These are phyloP conservation scores for Pyracantha coccinea DNA, from an alignment of 331 rosid genomes.

Conservation along the genomic window DNA sequence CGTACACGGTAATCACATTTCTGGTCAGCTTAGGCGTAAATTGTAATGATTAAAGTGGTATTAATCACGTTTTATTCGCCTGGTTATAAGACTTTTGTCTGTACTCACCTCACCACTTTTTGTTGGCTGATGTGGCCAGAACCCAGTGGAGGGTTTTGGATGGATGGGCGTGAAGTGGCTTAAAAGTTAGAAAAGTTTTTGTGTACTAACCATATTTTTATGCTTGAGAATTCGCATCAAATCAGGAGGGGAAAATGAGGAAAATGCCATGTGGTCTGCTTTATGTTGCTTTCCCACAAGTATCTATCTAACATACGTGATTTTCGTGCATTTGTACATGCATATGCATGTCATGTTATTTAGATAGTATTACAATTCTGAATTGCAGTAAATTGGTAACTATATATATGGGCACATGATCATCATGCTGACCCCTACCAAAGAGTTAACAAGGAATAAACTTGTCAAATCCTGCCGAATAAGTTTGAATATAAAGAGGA, in stretches of 20 bases:
- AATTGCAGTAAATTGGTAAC: not conserved
- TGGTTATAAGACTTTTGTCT: not conserved
- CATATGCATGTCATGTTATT: no score
- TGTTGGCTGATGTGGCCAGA: slow-evolving; percentile 15
- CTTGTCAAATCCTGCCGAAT: not conserved
- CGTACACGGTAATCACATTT: not conserved
- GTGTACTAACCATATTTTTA: not conserved
- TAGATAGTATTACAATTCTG: no score
- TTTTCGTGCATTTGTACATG: no score
- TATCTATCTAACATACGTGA: not conserved
- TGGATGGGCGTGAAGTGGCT: not conserved
- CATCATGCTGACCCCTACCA: not conserved
- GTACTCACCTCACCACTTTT: not conserved
- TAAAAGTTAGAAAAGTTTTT: not conserved
- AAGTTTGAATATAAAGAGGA: not conserved
- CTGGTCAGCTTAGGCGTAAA: slow-evolving; percentile 14
- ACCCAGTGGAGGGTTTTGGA: not conserved
- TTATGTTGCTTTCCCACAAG: not conserved
- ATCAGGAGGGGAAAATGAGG: not conserved
- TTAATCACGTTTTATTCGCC: slow-evolving; percentile 1
- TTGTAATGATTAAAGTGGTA: slow-evolving; percentile 6
- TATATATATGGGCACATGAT: no score
- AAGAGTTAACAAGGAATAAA: not conserved
- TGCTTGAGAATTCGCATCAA: not conserved
- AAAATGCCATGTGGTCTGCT: slow-evolving; percentile 18